These are phyloP conservation scores for Gossypium trilobum DNA, from an alignment of 441 rosid genomes.

Conservation along the genomic window DNA sequence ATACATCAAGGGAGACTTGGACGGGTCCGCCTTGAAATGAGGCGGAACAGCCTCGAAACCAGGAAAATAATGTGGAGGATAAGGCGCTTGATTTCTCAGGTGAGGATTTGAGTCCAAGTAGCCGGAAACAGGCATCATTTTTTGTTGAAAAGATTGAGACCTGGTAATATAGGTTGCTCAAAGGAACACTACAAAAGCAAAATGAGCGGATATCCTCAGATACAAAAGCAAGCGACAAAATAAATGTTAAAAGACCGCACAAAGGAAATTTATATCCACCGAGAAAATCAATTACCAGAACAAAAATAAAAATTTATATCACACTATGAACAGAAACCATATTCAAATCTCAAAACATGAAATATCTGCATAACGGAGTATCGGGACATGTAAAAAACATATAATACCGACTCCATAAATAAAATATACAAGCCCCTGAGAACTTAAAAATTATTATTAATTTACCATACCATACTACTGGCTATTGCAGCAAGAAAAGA, in stretches of 20 bases:
- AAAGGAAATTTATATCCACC: background rate
- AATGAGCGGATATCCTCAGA: background rate
- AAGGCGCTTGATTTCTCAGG: conserved; percentile 26
- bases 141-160: background rate
- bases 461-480: too few species aligned
- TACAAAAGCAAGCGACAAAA: background rate
- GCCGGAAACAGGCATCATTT: conserved; percentile 39
- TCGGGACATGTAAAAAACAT: background rate
- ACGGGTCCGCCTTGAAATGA: conserved; percentile 20
- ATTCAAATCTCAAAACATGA: background rate
- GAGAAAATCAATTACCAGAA: background rate
- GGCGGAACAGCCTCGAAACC: conserved; percentile 22
- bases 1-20: conserved; percentile 10
- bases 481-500: too few species aligned
- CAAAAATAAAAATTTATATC: background rate
- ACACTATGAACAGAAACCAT: background rate
- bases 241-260: background rate
- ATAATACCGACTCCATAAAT: background rate
- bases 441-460: too few species aligned
- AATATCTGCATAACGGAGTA: background rate
- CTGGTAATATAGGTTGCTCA: background rate
- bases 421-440: background rate
- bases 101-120: conserved; percentile 27
- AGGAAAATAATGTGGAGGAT: conserved; percentile 19
- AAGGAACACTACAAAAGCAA: background rate